Evolutionary conservation across 108 stramenopile genomes (phyloP).

Genomic region (Conticribra guillardii): DNA sequence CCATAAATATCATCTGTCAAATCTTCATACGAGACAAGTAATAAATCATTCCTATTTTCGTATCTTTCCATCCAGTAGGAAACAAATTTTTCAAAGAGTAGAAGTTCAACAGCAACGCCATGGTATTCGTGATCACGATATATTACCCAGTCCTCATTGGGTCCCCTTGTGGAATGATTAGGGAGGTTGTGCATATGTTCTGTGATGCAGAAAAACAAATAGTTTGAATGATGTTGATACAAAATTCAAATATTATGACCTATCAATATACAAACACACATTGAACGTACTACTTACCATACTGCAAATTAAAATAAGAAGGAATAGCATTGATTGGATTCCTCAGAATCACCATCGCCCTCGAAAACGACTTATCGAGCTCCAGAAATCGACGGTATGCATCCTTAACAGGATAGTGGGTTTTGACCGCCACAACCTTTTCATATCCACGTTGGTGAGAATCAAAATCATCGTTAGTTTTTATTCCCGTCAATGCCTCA

Average conservation of each 20-base stretch:
- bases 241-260: no score
- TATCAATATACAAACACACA: no score
- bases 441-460: conserved; percentile 12
- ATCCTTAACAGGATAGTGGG: conserved; percentile 41
- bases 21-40: conserved; percentile 29
- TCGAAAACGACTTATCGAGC: conserved; percentile 5
- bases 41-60: conserved; percentile 6
- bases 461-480: conserved; percentile 40
- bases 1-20: conserved; percentile 13
- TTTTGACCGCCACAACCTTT: conserved; percentile 39
- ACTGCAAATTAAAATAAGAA: no score
- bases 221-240: no score
- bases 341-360: conserved; percentile 38
- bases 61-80: conserved; percentile 45
- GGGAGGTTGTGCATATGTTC: conserved; percentile 20
- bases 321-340: conserved; percentile 56
- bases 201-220: not conserved
- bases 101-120: conserved; percentile 24
- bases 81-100: conserved; percentile 26
- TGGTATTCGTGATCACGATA: conserved; percentile 30
- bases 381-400: conserved; percentile 12
- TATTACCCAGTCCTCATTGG: no score
- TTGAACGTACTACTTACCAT: no score
- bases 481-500: conserved; percentile 28
- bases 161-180: conserved; percentile 37